phyloP scores from a whole-genome alignment of 257 asterid species.

The Nicotiana benthamiana region DNA sequence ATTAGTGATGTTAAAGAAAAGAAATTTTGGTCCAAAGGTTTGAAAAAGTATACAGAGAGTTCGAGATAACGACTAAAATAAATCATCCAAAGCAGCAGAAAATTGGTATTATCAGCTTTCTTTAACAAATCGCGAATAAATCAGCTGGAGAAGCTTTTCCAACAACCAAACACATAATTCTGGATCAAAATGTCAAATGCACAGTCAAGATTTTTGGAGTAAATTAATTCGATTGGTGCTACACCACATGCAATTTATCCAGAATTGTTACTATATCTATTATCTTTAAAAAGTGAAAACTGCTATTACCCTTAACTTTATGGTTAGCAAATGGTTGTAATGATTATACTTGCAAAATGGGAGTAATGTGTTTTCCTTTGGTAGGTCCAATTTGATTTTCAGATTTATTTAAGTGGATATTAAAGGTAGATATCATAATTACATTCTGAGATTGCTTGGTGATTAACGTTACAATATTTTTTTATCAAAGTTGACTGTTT shows the following conservation, averaged over 20 bases:
- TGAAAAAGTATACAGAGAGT: background rate
- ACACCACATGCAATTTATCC: background rate
- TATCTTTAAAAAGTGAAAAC: background rate
- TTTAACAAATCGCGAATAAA: background rate
- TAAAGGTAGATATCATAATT: slow-evolving; percentile 27
- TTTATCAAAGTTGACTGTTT: slow-evolving; percentile 8
- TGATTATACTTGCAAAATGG: slow-evolving; percentile 27
- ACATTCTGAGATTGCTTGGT: slow-evolving; percentile 22
- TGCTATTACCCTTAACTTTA: background rate
- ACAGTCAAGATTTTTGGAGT: background rate
- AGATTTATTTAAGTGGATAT: slow-evolving; percentile 13
- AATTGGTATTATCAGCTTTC: background rate
- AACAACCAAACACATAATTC: background rate
- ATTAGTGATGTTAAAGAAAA: too few species aligned
- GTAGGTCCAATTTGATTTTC: slow-evolving; percentile 14
- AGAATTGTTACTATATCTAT: background rate
- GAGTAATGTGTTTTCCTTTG: slow-evolving; percentile 14
- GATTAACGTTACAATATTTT: slow-evolving; percentile 15
- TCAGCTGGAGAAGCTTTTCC: background rate
- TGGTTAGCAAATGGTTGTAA: slow-evolving; percentile 29
- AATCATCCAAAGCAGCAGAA: background rate
- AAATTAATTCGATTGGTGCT: background rate
- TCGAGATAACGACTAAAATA: background rate
- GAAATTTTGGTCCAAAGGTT: background rate
- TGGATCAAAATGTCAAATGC: background rate